Evolutionary conservation across 2,329 filamentous ascomycete species (phyloP), one percentile per base, ranked within the genome.

Genomic region (Aspergillus calidoustus): DNA sequence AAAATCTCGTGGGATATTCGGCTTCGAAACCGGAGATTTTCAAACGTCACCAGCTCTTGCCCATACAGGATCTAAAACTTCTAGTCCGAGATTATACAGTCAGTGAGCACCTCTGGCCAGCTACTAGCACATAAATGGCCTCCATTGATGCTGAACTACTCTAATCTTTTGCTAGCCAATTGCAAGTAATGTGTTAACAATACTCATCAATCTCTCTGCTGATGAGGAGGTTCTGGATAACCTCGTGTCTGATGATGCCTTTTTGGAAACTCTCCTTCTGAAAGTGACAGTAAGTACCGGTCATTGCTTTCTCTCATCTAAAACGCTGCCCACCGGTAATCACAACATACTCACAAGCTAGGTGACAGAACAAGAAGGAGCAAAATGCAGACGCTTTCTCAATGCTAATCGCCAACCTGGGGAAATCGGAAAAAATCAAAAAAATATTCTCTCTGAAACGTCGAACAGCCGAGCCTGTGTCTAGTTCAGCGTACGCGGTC

Each of bases 371-470:
- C 55, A 64, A 60, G 3, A 87, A 89, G 56, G 94, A 98, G 74
- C 84, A 86, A 31, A 93, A 93, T 72, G 92, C 92, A 56, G 91
- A 97, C 72, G 85, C 95, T 46, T 81, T 96, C 50, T 88, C 92
- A 50, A 98, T 97, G 93, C 86, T 99, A 15, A 84, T 98, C 25
- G 93, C 95, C 75, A 99, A 99, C 73, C 83, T 99, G 57, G 86
- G 89, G 61, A 98, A 98, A 79, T 90, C 86, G 64, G 88, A 94
- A 68, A 84, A 83, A 6, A 77, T 97, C 60, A 89, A 90, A 66
- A 84, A 84, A 48, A 81, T 97, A 4, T 77, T 94, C 11, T 82
- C 83, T 4, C 82, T 90, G 59, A 90, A 89, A 71, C 89, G 92
- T 65, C 80, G 85, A 7, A 76, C 89, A 0, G 90, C 92, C 2